Evolutionary conservation across 2,329 filamentous ascomycete species (phyloP).

Genomic region (Westerdykella ornata): DNA sequence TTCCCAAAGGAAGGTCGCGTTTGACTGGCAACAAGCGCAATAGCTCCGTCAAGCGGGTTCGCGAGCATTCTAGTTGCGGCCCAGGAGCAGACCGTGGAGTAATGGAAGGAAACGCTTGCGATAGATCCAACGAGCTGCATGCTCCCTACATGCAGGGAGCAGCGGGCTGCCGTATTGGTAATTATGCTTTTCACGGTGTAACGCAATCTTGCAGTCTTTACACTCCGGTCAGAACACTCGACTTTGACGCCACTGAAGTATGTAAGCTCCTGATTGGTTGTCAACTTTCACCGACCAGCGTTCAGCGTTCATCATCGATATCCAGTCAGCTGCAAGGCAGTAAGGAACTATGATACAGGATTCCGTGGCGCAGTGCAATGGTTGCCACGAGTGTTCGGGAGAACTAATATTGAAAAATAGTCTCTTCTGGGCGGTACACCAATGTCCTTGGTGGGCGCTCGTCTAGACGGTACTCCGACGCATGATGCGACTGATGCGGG

Average conservation of each 20-base stretch:
- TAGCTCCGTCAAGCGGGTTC: too few species aligned
- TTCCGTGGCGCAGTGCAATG: not conserved
- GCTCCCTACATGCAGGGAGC: constrained; percentile 11
- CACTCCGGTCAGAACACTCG: not conserved
- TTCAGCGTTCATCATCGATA: too few species aligned
- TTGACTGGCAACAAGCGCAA: too few species aligned
- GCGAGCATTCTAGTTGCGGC: not conserved
- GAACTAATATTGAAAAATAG: too few species aligned
- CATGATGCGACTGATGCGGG: not conserved
- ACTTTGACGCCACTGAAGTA: constrained; percentile 20
- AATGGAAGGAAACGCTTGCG: constrained; percentile 1
- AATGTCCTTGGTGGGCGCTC: too few species aligned
- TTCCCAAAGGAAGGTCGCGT: too few species aligned
- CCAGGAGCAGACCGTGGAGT: not conserved
- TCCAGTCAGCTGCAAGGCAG: too few species aligned
- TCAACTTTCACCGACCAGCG: too few species aligned
- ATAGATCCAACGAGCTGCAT: constrained; percentile 11
- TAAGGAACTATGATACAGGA: too few species aligned
- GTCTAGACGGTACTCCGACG: too few species aligned
- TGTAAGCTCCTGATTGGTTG: constrained; percentile 8
- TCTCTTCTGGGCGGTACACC: too few species aligned
- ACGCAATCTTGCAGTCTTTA: constrained; percentile 11
- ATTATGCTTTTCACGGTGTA: constrained; percentile 8
- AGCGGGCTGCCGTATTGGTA: constrained; percentile 13
- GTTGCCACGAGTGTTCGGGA: not conserved